Evolutionary conservation across 306 rosid genomes (phyloP).

Genomic region (Prunus dulcis): DNA sequence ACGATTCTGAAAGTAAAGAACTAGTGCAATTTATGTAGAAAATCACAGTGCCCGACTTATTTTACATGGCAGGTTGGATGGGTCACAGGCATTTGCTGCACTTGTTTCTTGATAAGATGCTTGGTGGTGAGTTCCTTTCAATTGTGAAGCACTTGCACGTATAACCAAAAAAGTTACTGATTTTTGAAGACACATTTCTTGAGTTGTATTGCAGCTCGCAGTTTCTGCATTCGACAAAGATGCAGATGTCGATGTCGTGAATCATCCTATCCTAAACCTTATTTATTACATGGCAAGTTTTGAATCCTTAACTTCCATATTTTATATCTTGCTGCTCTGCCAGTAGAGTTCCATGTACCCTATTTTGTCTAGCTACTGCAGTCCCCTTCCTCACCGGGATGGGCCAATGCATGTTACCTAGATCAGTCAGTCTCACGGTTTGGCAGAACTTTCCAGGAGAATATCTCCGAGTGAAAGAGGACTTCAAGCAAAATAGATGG

Average conservation of each 20-base stretch:
- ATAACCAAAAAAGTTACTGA: background rate
- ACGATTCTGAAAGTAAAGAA: background rate
- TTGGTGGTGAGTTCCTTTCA: constrained; percentile 51
- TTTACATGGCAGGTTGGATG: constrained; percentile 59
- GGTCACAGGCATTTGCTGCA: constrained; percentile 66
- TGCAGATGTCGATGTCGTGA: constrained; percentile 51
- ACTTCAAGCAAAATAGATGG: background rate
- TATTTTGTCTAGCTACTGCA: background rate
- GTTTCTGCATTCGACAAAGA: constrained; percentile 48
- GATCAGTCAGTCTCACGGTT: background rate
- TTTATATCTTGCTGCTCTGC: background rate
- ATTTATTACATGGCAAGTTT: constrained; percentile 62
- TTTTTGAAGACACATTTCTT: constrained; percentile 19
- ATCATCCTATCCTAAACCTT: constrained; percentile 64
- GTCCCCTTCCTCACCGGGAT: background rate
- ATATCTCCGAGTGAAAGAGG: no score
- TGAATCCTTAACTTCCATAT: background rate
- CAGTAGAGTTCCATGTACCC: background rate
- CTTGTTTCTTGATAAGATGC: constrained; percentile 78
- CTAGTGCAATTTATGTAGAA: background rate
- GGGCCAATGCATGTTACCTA: background rate
- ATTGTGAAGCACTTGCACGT: background rate
- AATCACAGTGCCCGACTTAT: constrained; percentile 4
- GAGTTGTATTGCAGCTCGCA: constrained; percentile 46
- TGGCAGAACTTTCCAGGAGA: background rate